These are phyloP conservation scores for Setaria italica DNA, from an alignment of 202 grass and related monocot genomes.

Conservation along the genomic window DNA sequence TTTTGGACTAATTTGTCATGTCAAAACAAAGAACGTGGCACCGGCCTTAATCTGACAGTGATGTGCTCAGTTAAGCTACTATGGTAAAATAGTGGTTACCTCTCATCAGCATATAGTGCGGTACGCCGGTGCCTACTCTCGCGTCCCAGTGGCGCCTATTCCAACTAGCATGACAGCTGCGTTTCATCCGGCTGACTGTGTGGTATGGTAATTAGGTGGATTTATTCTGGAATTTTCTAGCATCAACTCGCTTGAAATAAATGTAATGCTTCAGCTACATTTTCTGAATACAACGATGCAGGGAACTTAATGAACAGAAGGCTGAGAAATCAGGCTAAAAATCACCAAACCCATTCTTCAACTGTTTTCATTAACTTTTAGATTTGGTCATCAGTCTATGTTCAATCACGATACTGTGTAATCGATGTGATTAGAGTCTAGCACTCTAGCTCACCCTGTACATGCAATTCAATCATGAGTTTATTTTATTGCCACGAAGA, in stretches of 20 bases:
- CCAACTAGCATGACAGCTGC: background rate
- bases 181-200: background rate
- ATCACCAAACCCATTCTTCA: background rate
- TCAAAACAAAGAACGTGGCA: constrained; percentile 6
- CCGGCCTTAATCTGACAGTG: background rate
- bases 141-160: background rate
- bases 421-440: background rate
- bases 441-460: background rate
- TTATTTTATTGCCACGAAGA: constrained; percentile 3
- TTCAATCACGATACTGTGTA: background rate
- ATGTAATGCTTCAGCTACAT: background rate
- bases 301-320: background rate
- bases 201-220: background rate
- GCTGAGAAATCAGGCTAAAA: background rate
- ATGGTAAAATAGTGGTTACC: constrained; percentile 25
- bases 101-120: background rate
- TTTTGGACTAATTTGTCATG: constrained; percentile 19
- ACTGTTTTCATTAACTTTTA: background rate
- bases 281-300: background rate
- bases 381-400: background rate
- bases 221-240: background rate
- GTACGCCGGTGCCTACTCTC: background rate
- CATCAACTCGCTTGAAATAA: background rate
- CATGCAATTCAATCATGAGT: background rate
- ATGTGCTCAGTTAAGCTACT: constrained; percentile 7